A percentile compares a stretch with the other conserved stretches of the same genome.
These are phyloP conservation scores for Aspergillus ruber DNA, from an alignment of 2,329 filamentous ascomycete genomes.

Conservation along the genomic window DNA sequence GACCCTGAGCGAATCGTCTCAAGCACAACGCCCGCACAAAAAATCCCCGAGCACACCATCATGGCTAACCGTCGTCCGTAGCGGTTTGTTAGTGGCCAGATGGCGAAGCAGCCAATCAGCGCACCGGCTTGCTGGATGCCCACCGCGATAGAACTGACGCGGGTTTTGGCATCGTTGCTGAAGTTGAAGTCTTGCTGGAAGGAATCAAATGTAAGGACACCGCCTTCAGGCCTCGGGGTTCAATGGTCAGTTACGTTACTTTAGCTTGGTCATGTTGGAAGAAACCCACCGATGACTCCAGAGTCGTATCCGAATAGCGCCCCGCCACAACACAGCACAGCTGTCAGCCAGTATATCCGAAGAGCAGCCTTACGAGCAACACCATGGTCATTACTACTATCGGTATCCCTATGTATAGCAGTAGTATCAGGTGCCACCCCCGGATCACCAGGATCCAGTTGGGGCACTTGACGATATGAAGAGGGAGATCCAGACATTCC, in stretches of 20 bases:
- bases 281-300: slow-evolving; percentile 35
- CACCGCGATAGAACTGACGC: slow-evolving; percentile 44
- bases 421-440: neutral
- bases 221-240: slow-evolving; percentile 26
- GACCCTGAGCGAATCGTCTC: slow-evolving; percentile 45
- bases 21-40: slow-evolving; percentile 41
- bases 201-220: slow-evolving; percentile 42
- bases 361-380: slow-evolving; percentile 30
- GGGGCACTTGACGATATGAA: slow-evolving; percentile 6
- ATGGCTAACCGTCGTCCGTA: slow-evolving; percentile 43
- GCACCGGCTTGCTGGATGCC: slow-evolving; percentile 49
- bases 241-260: neutral
- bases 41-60: slow-evolving; percentile 41
- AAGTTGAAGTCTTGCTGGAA: slow-evolving; percentile 41
- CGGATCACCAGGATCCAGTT: slow-evolving; percentile 6
- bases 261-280: neutral
- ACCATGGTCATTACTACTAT: neutral
- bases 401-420: neutral
- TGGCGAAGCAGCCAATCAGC: slow-evolving; percentile 46
- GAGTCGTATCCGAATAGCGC: slow-evolving; percentile 41
- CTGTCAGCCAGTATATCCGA: slow-evolving; percentile 48
- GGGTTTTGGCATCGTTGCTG: slow-evolving; percentile 33
- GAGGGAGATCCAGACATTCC: neutral
- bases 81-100: slow-evolving; percentile 44
- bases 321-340: slow-evolving; percentile 47